These are phyloP conservation scores for Dissophora ornata DNA, from an alignment of 192 early-diverging fungal genomes.

Conservation along the genomic window DNA sequence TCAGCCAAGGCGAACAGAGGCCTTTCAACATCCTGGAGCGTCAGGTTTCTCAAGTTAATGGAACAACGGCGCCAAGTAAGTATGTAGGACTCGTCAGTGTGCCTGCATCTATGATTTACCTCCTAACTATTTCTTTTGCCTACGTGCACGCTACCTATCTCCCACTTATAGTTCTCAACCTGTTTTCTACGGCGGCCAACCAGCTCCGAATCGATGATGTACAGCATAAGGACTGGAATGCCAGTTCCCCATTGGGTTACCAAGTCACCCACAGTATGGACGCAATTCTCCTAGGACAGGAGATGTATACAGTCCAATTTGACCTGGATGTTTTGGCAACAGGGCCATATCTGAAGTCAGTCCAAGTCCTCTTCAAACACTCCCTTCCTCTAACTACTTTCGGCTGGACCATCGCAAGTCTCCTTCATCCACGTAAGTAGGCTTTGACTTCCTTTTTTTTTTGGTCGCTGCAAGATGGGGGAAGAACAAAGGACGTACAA, in stretches of 20 bases:
- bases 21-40: conserved; percentile 22
- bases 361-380: not conserved
- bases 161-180: not conserved
- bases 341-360: not conserved
- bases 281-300: too few species aligned
- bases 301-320: too few species aligned
- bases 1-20: not conserved
- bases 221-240: not conserved
- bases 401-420: conserved; percentile 3
- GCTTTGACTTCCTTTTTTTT: not conserved
- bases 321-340: not conserved
- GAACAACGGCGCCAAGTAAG: conserved; percentile 13
- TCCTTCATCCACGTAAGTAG: conserved; percentile 23
- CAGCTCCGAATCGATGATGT: not conserved
- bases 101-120: too few species aligned
- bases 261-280: too few species aligned
- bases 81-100: too few species aligned
- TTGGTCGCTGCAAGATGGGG: too few species aligned
- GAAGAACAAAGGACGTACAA: too few species aligned
- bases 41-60: not conserved
- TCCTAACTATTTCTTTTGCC: too few species aligned
- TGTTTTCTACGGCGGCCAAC: not conserved
- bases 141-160: too few species aligned
- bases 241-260: not conserved
- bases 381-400: not conserved